Percentiles rank a stretch among this genome's conserved stretches.
Evolutionary conservation across 2,329 filamentous ascomycete species (phyloP).

Genomic region (Whalleya microplaca): DNA sequence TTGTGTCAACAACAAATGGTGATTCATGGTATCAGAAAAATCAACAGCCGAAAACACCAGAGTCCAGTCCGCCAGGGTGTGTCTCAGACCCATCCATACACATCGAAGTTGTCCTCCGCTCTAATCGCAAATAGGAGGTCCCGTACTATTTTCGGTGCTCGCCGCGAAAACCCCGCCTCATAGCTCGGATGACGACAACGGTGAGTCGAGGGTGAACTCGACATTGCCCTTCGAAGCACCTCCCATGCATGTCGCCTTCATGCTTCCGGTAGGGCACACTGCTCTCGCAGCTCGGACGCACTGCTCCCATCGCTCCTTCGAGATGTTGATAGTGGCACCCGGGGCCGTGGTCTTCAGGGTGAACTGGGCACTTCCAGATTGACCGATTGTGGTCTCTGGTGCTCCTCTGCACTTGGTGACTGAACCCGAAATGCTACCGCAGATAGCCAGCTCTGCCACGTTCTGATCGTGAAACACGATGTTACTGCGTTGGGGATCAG

Average conservation of each 20-base stretch:
- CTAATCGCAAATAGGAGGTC: constrained; percentile 21
- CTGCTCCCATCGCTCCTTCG: constrained; percentile 56
- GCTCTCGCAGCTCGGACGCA: constrained; percentile 57
- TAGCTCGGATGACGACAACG: constrained; percentile 13
- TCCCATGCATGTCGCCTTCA: constrained; percentile 51
- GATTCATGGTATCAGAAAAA: not conserved
- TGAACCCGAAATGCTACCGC: constrained; percentile 53
- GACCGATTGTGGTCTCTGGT: constrained; percentile 48
- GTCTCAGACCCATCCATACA: constrained; percentile 11
- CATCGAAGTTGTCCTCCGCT: constrained; percentile 2
- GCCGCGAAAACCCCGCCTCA: not conserved
- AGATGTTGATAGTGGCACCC: constrained; percentile 56
- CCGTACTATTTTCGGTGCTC: not conserved
- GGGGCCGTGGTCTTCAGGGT: constrained; percentile 44
- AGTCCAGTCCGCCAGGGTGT: constrained; percentile 16
- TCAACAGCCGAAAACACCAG: constrained; percentile 6
- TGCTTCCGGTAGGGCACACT: constrained; percentile 54
- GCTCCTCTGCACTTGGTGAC: constrained; percentile 50
- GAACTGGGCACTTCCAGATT: constrained; percentile 53
- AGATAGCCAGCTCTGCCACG: constrained; percentile 53
- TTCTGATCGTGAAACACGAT: constrained; percentile 54
- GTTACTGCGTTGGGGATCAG: constrained; percentile 35
- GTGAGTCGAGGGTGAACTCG: constrained; percentile 44
- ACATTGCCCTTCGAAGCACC: constrained; percentile 52
- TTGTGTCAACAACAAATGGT: not conserved